These are phyloP conservation scores for Amaranthus palmeri DNA, from an alignment of 148 eudicot genomes.

Conservation along the genomic window DNA sequence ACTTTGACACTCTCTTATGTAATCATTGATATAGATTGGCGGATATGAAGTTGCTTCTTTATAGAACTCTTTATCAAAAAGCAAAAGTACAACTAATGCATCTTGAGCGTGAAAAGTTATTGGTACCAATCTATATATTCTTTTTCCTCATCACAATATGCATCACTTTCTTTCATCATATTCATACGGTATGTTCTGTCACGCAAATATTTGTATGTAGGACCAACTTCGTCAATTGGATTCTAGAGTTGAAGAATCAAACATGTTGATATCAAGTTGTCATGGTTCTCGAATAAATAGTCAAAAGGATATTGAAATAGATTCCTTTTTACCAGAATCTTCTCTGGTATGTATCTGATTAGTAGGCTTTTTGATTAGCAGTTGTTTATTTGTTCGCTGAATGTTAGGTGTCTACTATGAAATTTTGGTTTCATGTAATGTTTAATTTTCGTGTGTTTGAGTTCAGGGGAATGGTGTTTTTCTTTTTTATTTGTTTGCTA, in stretches of 20 bases:
- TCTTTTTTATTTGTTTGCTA: no score
- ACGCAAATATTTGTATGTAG: conserved; percentile 34
- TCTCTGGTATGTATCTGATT: conserved; percentile 28
- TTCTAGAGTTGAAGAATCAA: conserved; percentile 51
- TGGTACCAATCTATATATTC: conserved; percentile 39
- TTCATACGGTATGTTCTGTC: background rate
- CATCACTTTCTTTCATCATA: conserved; percentile 7
- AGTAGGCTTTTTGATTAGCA: background rate
- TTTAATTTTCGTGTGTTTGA: background rate
- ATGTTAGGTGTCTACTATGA: background rate
- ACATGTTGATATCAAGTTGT: conserved; percentile 39
- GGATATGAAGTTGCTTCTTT: conserved; percentile 47
- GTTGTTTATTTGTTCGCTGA: background rate
- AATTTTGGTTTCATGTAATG: background rate
- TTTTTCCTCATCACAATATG: conserved; percentile 10
- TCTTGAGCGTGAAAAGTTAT: conserved; percentile 45
- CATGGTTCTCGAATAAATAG: conserved; percentile 11
- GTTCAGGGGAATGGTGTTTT: background rate
- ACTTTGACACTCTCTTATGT: conserved; percentile 17
- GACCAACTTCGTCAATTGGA: conserved; percentile 39
- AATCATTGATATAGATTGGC: conserved; percentile 41
- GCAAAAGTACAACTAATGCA: conserved; percentile 55
- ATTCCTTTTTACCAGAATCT: conserved; percentile 19
- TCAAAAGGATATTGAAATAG: conserved; percentile 25
- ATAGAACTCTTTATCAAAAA: conserved; percentile 45